Conservation (phyloP, 495 filamentous ascomycete genomes). For the Podospora australis region DNA sequence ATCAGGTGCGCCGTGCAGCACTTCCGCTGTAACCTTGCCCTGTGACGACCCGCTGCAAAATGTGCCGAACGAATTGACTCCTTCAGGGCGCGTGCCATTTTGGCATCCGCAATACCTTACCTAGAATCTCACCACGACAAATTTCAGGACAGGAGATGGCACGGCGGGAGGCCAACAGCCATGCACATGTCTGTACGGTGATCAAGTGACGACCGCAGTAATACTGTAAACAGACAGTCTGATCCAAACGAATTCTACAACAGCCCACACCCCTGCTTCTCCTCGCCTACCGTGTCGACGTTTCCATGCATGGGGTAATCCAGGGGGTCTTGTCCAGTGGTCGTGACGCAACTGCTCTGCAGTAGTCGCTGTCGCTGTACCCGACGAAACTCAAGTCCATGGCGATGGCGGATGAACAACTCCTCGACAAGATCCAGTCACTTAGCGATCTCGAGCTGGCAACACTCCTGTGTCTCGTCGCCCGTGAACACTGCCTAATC, state of each 20-base stretch:
- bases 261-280: too few species aligned
- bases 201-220: too few species aligned
- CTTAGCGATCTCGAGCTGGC: slow-evolving; percentile 89
- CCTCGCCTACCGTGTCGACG: too few species aligned
- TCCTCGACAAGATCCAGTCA: slow-evolving; percentile 59
- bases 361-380: neutral
- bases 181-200: neutral
- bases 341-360: too few species aligned
- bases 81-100: neutral
- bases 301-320: too few species aligned
- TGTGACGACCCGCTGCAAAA: too few species aligned
- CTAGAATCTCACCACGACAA: too few species aligned
- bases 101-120: neutral
- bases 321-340: too few species aligned
- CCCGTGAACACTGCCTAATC: slow-evolving; percentile 82
- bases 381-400: neutral
- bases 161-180: neutral
- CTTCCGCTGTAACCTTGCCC: too few species aligned
- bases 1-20: too few species aligned
- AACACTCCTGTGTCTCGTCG: slow-evolving; percentile 67
- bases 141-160: slow-evolving; percentile 9
- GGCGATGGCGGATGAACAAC: slow-evolving; percentile 54
- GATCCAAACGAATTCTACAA: too few species aligned
- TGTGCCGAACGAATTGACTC: neutral
- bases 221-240: too few species aligned